phyloP scores from a whole-genome alignment of 2,329 filamentous ascomycete species.

The Exophiala calicioides region DNA sequence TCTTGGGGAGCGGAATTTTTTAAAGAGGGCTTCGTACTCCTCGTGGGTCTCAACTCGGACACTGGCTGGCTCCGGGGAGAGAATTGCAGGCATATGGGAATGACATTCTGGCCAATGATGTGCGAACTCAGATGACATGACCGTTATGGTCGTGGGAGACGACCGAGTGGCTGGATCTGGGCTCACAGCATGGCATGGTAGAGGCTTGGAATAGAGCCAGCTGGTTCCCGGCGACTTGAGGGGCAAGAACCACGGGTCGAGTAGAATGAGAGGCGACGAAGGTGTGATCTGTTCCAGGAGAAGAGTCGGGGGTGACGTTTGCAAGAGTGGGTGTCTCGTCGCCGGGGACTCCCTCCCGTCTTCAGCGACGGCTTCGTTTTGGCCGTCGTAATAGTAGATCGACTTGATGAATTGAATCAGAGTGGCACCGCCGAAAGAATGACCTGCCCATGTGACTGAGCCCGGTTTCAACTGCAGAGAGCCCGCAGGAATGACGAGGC shows the following conservation, averaged over 20 bases:
- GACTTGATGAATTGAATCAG: conserved; percentile 76
- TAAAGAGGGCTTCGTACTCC: conserved; percentile 2
- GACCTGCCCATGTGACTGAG: conserved; percentile 72
- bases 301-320: conserved; percentile 55
- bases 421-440: conserved; percentile 78
- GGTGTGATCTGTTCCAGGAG: conserved; percentile 68
- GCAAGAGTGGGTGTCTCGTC: conserved; percentile 35
- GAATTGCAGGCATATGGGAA: conserved; percentile 5
- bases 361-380: background rate
- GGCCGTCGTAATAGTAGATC: conserved; percentile 58
- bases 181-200: conserved; percentile 64
- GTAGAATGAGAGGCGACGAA: conserved; percentile 64
- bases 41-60: conserved; percentile 11
- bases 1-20: conserved; percentile 5
- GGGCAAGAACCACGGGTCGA: conserved; percentile 81
- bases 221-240: conserved; percentile 63
- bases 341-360: background rate
- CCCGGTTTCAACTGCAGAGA: conserved; percentile 70
- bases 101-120: conserved; percentile 56
- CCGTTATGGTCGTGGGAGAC: background rate
- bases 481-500: conserved; percentile 50
- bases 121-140: conserved; percentile 35
- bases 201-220: conserved; percentile 66
- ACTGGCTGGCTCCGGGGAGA: background rate
- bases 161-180: too few relatives aligned